These are phyloP conservation scores for Phytophthora megakarya DNA, from an alignment of 352 stramenopile genomes.

Conservation along the genomic window DNA sequence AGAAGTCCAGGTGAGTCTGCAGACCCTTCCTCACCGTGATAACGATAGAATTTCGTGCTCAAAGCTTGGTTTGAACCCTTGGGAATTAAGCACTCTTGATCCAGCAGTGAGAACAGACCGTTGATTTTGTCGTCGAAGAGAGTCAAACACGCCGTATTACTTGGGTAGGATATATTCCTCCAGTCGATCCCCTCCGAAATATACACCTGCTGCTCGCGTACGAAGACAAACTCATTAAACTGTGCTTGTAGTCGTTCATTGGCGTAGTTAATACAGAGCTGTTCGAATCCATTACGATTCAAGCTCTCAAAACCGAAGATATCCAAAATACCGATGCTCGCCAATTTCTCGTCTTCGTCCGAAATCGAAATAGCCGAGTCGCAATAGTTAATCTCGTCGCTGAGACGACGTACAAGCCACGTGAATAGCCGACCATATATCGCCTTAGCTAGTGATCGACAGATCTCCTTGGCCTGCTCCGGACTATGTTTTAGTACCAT, in stretches of 20 bases:
- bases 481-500: slow-evolving; percentile 80
- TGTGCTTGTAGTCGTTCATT: slow-evolving; percentile 87
- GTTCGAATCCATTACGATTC: slow-evolving; percentile 83
- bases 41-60: slow-evolving; percentile 83
- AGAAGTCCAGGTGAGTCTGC: slow-evolving; percentile 35
- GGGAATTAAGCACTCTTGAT: slow-evolving; percentile 85
- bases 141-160: slow-evolving; percentile 77
- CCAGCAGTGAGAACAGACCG: slow-evolving; percentile 80
- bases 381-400: slow-evolving; percentile 80
- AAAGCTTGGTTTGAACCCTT: slow-evolving; percentile 84
- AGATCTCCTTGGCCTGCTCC: slow-evolving; percentile 86
- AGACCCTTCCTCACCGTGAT: slow-evolving; percentile 46
- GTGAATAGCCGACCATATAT: slow-evolving; percentile 97
- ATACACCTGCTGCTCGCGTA: slow-evolving; percentile 86
- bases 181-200: slow-evolving; percentile 87
- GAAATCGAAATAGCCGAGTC: slow-evolving; percentile 49
- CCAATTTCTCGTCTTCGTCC: slow-evolving; percentile 53
- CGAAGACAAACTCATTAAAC: slow-evolving; percentile 91
- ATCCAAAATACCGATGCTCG: slow-evolving; percentile 86
- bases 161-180: slow-evolving; percentile 78
- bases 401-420: slow-evolving; percentile 91
- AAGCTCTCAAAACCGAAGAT: slow-evolving; percentile 92
- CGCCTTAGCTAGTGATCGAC: slow-evolving; percentile 95
- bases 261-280: slow-evolving; percentile 89
- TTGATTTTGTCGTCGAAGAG: slow-evolving; percentile 85